A percentile compares a stretch with the other conserved stretches of the same genome.
Conservation (phyloP, 441 rosid genomes). For the Jatropha multifida region DNA sequence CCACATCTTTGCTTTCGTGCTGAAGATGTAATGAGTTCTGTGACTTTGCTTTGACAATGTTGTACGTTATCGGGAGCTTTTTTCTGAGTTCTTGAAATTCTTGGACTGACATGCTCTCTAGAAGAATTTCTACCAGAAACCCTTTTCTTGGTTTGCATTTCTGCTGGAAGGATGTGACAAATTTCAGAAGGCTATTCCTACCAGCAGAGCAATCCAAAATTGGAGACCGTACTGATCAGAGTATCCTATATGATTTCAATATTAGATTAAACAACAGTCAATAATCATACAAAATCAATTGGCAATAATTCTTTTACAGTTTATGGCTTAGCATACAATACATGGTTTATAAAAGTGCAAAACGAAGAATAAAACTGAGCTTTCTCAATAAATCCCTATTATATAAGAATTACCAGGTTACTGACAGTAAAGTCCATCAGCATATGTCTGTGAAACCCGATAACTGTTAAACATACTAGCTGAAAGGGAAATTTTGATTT, state of each 20-base stretch:
- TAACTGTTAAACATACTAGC: not conserved
- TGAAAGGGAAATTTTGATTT: not conserved
- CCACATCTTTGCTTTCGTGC: slow-evolving; percentile 56
- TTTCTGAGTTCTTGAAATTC: slow-evolving; percentile 52
- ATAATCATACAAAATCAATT: not conserved
- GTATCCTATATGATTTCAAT: slow-evolving; percentile 8
- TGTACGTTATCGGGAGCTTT: slow-evolving; percentile 48
- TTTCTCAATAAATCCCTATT: not conserved
- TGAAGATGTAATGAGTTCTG: slow-evolving; percentile 66
- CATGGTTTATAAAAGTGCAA: not conserved
- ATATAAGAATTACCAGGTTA: not conserved
- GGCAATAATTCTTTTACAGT: not conserved
- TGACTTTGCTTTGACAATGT: slow-evolving; percentile 46
- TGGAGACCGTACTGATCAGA: not conserved
- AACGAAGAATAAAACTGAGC: not conserved
- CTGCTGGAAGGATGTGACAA: slow-evolving; percentile 16
- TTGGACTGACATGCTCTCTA: slow-evolving; percentile 45
- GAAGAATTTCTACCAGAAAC: slow-evolving; percentile 49
- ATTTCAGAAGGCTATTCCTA: slow-evolving; percentile 17
- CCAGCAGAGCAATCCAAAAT: slow-evolving; percentile 9
- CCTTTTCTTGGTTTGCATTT: slow-evolving; percentile 67
- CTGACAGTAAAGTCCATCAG: not conserved
- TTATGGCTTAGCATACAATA: not conserved
- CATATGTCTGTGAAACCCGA: not conserved
- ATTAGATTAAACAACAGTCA: not conserved